phyloP scores from a whole-genome alignment of 352 stramenopile genomes.

The Globisporangium middletonii region DNA sequence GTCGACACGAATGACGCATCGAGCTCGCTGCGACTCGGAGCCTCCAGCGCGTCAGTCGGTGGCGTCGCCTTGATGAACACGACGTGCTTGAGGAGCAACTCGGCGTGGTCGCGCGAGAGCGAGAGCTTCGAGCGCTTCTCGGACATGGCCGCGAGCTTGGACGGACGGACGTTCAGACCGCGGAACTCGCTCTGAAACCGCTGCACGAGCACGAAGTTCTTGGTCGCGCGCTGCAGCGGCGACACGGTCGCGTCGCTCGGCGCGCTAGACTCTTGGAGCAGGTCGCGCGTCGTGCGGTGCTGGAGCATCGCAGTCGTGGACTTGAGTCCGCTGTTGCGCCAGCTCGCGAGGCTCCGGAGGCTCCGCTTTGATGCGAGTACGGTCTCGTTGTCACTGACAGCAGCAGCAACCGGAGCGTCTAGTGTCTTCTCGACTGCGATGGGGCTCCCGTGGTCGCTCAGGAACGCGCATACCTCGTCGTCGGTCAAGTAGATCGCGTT shows the following conservation, averaged over 20 bases:
- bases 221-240: neutral
- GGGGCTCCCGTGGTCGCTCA: conserved; percentile 8
- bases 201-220: conserved; percentile 20
- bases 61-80: conserved; percentile 29
- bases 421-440: neutral
- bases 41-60: too few species aligned
- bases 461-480: conserved; percentile 33
- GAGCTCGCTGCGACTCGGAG: neutral
- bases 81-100: conserved; percentile 37
- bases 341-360: conserved; percentile 11
- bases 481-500: conserved; percentile 59
- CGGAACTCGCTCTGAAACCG: conserved; percentile 38
- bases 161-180: conserved; percentile 34
- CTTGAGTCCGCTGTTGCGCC: conserved; percentile 18
- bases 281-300: conserved; percentile 10
- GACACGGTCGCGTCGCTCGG: neutral
- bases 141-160: conserved; percentile 27
- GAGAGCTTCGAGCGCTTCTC: conserved; percentile 30
- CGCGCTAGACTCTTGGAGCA: neutral
- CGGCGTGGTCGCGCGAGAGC: conserved; percentile 34
- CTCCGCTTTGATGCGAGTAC: neutral
- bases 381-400: neutral
- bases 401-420: neutral
- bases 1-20: neutral
- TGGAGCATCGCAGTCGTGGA: conserved; percentile 10